Evolutionary conservation across 169 alveolate species (phyloP), one percentile per base, ranked within the genome.

Genomic region (Plasmodium vivax): DNA sequence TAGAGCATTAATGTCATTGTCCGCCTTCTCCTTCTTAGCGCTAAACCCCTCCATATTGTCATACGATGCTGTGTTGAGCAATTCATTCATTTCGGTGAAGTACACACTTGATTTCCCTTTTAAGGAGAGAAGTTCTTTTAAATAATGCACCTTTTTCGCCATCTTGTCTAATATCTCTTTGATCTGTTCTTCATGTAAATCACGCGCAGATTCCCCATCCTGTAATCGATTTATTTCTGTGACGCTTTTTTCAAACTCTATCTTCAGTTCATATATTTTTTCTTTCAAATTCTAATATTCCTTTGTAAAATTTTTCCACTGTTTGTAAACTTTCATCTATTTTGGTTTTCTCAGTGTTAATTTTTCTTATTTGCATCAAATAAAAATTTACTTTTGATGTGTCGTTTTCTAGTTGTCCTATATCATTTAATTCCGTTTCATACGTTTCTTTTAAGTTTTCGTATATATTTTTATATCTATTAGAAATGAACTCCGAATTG

Each of bases 1-100:
- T 79, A 79, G 73, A 19, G 41, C 23, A 43, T 79, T 43, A 10
- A 79, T 30, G 14, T 79, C 84, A 41, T 41, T 38, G 0, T n/a
- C 1, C 27, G 8, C 32, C 56, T 10, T 41, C 43, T 79, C 84
- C 19, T 41, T 79, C 19, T 41, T 79, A 41, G 7, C 32, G 27
- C 51, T 79, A 79, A 38, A 30, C 12, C n/a, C 84, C 2, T 79
- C 62, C 84, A 36, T n/a, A 79, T 79, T 79, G 23, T 79, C 51
- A 41, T 79, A 19, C 23, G 84, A 38, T 79, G 6, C 62, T 41
- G 19, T 79, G 84, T 32, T 47, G 14, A 79, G 84, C 30, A 79
- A 41, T 79, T 79, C 84, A 79, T 79, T 38, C 27, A 32, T 79
- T 30, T 32, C 73, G 10, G 32, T 79, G 8, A 79, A 36, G n/a